phyloP scores from a whole-genome alignment of 768 basidiomycete genomes.

The Trametes coccinea region DNA sequence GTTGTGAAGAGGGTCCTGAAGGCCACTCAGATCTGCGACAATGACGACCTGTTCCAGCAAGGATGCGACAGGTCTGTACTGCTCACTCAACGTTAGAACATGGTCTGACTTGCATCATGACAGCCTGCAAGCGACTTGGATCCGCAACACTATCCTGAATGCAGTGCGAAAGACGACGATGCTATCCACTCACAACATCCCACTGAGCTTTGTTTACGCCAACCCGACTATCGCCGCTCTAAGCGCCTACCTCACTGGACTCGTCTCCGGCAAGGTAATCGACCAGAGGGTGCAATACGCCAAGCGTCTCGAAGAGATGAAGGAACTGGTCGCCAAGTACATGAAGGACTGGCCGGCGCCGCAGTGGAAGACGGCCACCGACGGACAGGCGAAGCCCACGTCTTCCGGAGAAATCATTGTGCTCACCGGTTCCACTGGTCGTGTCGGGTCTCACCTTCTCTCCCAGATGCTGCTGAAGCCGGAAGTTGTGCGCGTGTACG shows the following conservation, averaged over 20 bases:
- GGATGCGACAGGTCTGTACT: slow-evolving; percentile 41
- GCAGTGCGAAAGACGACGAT: slow-evolving; percentile 28
- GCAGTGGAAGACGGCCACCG: background rate
- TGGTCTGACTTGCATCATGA: too few relatives aligned
- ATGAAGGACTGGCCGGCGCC: slow-evolving; percentile 6
- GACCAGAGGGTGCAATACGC: slow-evolving; percentile 25
- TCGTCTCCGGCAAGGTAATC: slow-evolving; percentile 1
- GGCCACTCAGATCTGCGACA: slow-evolving; percentile 30
- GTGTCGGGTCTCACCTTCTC: slow-evolving; percentile 32
- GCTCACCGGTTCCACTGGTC: slow-evolving; percentile 38
- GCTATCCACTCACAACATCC: slow-evolving; percentile 24
- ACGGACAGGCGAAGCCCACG: background rate
- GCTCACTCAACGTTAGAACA: too few relatives aligned
- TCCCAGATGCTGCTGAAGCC: slow-evolving; percentile 23
- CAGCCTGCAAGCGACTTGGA: slow-evolving; percentile 37
- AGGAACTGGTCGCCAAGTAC: slow-evolving; percentile 45
- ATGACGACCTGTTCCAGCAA: slow-evolving; percentile 41
- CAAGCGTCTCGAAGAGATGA: slow-evolving; percentile 29
- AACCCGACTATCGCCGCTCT: slow-evolving; percentile 42
- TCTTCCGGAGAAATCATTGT: slow-evolving; percentile 25
- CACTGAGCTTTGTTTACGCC: slow-evolving; percentile 37
- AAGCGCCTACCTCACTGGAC: slow-evolving; percentile 21
- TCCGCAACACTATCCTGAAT: slow-evolving; percentile 34
- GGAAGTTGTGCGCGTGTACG: slow-evolving; percentile 28
- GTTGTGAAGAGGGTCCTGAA: slow-evolving; percentile 38